Evolutionary conservation across 176 grass and related monocot species (phyloP).

Genomic region (Themeda triandra): DNA sequence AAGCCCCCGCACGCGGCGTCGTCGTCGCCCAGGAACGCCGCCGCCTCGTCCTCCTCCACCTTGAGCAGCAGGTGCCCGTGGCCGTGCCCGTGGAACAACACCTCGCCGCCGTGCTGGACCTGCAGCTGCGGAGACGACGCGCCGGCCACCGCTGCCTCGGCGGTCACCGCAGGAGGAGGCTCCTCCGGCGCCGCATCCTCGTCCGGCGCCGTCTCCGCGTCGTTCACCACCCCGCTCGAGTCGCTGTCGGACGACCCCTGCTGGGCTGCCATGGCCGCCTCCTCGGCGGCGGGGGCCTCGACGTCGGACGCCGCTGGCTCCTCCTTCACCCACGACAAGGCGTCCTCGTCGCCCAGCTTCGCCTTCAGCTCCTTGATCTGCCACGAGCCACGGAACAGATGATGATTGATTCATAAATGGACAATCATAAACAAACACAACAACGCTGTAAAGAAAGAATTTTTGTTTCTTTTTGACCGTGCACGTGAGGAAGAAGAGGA

Average conservation of each 20-base stretch:
- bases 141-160: too few relatives aligned
- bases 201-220: constrained; percentile 16
- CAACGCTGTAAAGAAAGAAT: too few relatives aligned
- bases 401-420: too few relatives aligned
- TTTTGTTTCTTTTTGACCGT: too few relatives aligned
- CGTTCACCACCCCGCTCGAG: constrained; percentile 63
- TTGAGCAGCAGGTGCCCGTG: constrained; percentile 36
- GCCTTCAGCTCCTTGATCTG: constrained; percentile 68
- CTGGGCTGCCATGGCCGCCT: neutral
- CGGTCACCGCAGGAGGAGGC: too few relatives aligned
- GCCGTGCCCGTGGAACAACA: constrained; percentile 46
- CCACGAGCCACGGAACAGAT: too few relatives aligned
- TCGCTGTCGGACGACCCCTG: constrained; percentile 68
- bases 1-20: constrained; percentile 61
- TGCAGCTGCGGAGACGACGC: neutral
- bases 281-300: neutral
- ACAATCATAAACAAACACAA: too few relatives aligned
- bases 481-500: neutral
- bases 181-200: neutral
- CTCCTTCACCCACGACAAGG: constrained; percentile 52
- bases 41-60: constrained; percentile 48
- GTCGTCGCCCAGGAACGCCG: constrained; percentile 46
- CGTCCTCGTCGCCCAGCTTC: constrained; percentile 48
- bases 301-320: constrained; percentile 45
- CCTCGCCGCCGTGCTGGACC: constrained; percentile 6